phyloP scores from a whole-genome alignment of 768 basidiomycete species.

The Leccinellum luteum region DNA sequence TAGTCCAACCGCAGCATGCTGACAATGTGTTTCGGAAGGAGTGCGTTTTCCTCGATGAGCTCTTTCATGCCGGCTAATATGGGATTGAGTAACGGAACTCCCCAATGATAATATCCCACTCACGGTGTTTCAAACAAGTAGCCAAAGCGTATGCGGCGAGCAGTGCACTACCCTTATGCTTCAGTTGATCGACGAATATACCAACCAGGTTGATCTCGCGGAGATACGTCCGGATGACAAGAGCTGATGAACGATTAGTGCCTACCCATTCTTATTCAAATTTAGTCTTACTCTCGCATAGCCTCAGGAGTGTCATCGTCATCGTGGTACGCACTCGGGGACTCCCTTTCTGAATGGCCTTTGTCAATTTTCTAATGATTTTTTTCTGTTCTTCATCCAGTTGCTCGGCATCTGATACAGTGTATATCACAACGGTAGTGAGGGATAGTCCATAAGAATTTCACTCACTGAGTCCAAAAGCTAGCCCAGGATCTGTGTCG shows the following conservation, averaged over 20 bases:
- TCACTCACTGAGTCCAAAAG: constrained; percentile 18
- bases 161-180: constrained; percentile 12
- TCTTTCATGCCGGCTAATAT: constrained; percentile 13
- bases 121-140: constrained; percentile 15
- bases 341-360: neutral
- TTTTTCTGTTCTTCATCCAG: constrained; percentile 1
- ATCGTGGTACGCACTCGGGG: constrained; percentile 20
- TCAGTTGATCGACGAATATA: constrained; percentile 16
- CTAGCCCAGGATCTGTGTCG: neutral
- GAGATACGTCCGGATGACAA: constrained; percentile 7
- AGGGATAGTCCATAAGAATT: neutral
- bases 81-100: neutral
- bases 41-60: neutral
- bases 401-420: constrained; percentile 2
- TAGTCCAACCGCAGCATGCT: constrained; percentile 21
- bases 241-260: constrained; percentile 8
- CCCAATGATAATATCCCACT: neutral
- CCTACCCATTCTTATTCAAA: neutral
- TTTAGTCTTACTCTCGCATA: constrained; percentile 17
- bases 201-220: constrained; percentile 3
- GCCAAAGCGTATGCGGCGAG: constrained; percentile 23
- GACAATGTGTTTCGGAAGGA: constrained; percentile 12
- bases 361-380: constrained; percentile 13
- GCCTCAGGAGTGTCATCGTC: constrained; percentile 22
- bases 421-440: neutral